phyloP scores from a whole-genome alignment of 495 filamentous ascomycete species.

The Lophium mytilinum region DNA sequence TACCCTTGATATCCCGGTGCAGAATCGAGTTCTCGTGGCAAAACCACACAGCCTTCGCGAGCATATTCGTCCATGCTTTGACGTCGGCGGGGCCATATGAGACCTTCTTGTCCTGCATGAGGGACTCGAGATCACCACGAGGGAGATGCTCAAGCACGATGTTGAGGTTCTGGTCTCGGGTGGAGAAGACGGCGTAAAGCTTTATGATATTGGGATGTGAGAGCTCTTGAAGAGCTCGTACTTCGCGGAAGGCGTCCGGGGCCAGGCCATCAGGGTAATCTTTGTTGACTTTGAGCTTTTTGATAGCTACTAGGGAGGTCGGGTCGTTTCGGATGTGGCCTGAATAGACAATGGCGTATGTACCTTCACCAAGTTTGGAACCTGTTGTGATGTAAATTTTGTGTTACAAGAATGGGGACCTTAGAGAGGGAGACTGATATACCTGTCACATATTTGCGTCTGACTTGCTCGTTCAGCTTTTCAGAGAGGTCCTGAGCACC shows the following conservation, averaged over 20 bases:
- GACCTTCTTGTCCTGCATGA: conserved; percentile 78
- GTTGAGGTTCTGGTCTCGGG: conserved; percentile 88
- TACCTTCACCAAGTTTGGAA: conserved; percentile 89
- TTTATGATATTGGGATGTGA: conserved; percentile 92
- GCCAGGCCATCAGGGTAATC: conserved; percentile 79
- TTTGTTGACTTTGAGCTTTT: conserved; percentile 92
- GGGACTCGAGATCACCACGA: conserved; percentile 81
- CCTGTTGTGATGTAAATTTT: conserved; percentile 39
- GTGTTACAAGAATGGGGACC: neutral
- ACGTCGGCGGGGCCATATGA: conserved; percentile 74
- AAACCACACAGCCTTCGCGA: conserved; percentile 86
- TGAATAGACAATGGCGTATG: conserved; percentile 90
- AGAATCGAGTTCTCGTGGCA: conserved; percentile 92
- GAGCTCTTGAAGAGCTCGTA: conserved; percentile 92
- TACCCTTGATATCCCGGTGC: conserved; percentile 98
- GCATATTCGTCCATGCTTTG: conserved; percentile 98
- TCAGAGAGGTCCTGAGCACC: conserved; percentile 60
- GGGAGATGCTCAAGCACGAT: conserved; percentile 91
- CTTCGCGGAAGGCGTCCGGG: conserved; percentile 90
- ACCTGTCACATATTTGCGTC: conserved; percentile 86
- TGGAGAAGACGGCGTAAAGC: conserved; percentile 82
- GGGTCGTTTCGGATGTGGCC: conserved; percentile 67
- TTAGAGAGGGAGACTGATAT: neutral
- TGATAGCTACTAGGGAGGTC: conserved; percentile 74
- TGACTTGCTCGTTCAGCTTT: conserved; percentile 80